Evolutionary conservation across 192 early-diverging fungal genomes (phyloP), one percentile per base, ranked within the genome.

Genomic region (Chytriomyces sp.): DNA sequence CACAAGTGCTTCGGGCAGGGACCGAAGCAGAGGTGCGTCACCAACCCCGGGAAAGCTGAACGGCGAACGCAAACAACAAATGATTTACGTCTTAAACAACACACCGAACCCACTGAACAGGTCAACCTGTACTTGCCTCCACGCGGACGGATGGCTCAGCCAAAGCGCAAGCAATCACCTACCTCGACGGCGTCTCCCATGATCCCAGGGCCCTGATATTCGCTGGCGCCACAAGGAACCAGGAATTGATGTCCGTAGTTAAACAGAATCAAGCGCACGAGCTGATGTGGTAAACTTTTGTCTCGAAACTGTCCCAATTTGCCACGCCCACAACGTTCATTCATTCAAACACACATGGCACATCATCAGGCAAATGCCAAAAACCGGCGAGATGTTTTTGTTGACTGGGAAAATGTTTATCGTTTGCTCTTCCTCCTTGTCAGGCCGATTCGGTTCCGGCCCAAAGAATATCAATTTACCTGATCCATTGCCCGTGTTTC

Each of bases 321-420:
- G 24, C 11, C 11, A 28, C 62, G 23, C 28, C 62, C 28, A 2
- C 3, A 4, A 13, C 11, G 63, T 16, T 13, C 11, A 23, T 13
- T 13, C 20, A 64, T 26, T 13, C 20, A 4, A 11, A 20, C 10
- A 48, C 11, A 28, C 26, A 18, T 57, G 10, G 28, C 24, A 61
- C 70, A 35, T 4, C 26, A 35, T 62, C 69, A 92, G 91, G 91
- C 84, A 82, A 28, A 49, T 92, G 91, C 89, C 90, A 49, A 91
- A 87, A 61, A 84, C 90, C 5, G 84, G 87, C 62, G 92, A 94
- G 50, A 85, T 88, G 45, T 94, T 89, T 72, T 86, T 88, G 45
- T 79, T 93, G 26, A 81, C 85, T 1, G 92, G 93, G 50, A 85
- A 91, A 62, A 86, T 92, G 48, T 93, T 91, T 74, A 91, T 94